phyloP scores from a whole-genome alignment of 2,329 filamentous ascomycete genomes.

The Ceratocystis huliohia region DNA sequence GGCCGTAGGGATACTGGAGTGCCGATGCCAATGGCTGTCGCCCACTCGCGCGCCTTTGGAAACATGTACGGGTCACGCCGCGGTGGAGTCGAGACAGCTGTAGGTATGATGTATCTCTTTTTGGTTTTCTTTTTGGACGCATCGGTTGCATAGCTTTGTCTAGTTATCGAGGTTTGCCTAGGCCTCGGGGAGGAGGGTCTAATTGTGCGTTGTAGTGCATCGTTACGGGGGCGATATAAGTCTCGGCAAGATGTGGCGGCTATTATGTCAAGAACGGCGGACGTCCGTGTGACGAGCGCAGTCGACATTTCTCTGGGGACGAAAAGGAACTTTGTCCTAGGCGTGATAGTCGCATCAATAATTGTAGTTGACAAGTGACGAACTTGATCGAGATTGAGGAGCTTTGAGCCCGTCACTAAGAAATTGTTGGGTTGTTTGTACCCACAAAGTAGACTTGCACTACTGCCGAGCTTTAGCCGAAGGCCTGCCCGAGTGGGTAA shows the following conservation, averaged over 20 bases:
- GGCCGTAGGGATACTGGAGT: background rate
- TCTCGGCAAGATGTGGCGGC: background rate
- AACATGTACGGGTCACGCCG: conserved; percentile 13
- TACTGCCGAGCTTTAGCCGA: background rate
- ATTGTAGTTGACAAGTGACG: background rate
- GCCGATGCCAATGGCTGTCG: background rate
- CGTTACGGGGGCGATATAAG: background rate
- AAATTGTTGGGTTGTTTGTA: background rate
- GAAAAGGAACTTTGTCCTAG: background rate
- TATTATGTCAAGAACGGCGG: conserved; percentile 5
- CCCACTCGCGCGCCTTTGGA: conserved; percentile 12
- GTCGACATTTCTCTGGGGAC: background rate
- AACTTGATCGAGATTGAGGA: background rate
- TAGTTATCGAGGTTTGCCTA: background rate
- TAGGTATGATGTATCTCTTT: background rate
- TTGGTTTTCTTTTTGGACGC: background rate
- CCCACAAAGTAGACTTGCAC: background rate
- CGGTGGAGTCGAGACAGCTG: background rate
- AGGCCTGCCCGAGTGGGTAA: background rate
- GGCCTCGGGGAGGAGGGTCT: background rate
- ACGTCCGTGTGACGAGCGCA: background rate
- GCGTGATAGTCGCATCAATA: background rate
- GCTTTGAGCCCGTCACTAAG: background rate
- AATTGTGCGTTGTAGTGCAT: background rate
- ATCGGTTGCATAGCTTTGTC: background rate